Percentiles rank a stretch among this genome's conserved stretches.
phyloP scores from a whole-genome alignment of 441 rosid genomes.

The Syzygium syzygioides region DNA sequence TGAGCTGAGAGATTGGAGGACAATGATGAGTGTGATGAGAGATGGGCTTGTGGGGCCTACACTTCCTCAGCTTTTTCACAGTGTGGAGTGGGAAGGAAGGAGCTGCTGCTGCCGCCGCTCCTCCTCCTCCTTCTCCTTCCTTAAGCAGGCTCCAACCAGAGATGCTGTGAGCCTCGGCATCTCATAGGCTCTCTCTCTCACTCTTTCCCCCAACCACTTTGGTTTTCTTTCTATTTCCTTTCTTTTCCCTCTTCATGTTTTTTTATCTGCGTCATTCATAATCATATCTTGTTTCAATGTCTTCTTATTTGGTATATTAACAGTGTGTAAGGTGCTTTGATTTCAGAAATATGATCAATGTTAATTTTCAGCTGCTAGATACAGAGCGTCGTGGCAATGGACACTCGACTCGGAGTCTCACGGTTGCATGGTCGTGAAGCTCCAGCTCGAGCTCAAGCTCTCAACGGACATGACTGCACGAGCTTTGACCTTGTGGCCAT shows the following conservation, averaged over 20 bases:
- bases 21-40: background rate
- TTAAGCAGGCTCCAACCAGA: background rate
- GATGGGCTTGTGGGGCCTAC: background rate
- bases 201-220: background rate
- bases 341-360: background rate
- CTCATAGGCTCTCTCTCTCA: background rate
- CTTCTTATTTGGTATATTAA: background rate
- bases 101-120: background rate
- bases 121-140: background rate
- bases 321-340: background rate
- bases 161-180: background rate
- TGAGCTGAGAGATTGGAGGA: background rate
- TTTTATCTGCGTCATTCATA: background rate
- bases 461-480: fast-evolving
- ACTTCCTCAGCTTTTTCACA: background rate
- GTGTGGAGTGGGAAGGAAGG: background rate
- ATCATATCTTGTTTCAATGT: background rate
- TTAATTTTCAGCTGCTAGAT: background rate
- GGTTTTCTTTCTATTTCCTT: background rate
- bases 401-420: background rate
- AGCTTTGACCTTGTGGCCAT: background rate
- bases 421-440: background rate
- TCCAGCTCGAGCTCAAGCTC: background rate
- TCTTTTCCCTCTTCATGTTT: background rate
- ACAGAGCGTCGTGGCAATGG: fast-evolving